Percentiles rank a stretch among this genome's conserved stretches.
Evolutionary conservation across 106 monocot species (phyloP).

Genomic region (Dioscorea zingiberensis): DNA sequence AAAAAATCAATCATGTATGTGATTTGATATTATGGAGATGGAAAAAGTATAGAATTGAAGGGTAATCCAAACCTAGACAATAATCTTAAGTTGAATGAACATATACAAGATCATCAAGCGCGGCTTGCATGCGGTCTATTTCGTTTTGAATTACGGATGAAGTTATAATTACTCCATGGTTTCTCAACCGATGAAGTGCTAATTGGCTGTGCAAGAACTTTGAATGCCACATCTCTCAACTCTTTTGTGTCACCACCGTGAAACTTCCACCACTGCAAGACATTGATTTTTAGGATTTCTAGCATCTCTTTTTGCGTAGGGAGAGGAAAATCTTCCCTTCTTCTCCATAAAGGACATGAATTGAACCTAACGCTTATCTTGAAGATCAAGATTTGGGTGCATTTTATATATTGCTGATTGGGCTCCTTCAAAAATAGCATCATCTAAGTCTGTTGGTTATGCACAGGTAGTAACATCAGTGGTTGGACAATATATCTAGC

Average conservation of each 20-base stretch:
- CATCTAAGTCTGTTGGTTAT: slow-evolving; percentile 35
- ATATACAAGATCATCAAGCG: slow-evolving; percentile 30
- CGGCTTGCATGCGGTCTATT: slow-evolving; percentile 15
- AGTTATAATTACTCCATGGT: slow-evolving; percentile 35
- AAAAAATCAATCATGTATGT: background rate
- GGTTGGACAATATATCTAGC: background rate
- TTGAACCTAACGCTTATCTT: slow-evolving; percentile 38
- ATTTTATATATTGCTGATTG: slow-evolving; percentile 32
- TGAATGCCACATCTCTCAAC: slow-evolving; percentile 49
- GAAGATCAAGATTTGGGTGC: slow-evolving; percentile 25
- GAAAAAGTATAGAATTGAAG: background rate
- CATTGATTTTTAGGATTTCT: slow-evolving; percentile 51
- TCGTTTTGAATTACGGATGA: slow-evolving; percentile 18
- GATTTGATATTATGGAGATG: background rate
- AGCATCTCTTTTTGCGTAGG: slow-evolving; percentile 47
- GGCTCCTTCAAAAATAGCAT: slow-evolving; percentile 39
- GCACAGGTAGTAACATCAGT: background rate
- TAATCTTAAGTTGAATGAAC: slow-evolving; percentile 50
- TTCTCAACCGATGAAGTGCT: slow-evolving; percentile 28
- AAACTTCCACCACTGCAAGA: slow-evolving; percentile 54
- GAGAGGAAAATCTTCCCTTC: slow-evolving; percentile 47
- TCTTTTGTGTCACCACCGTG: slow-evolving; percentile 58
- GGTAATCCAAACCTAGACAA: slow-evolving; percentile 32
- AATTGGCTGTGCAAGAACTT: slow-evolving; percentile 42
- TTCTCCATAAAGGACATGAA: slow-evolving; percentile 42